phyloP scores from a whole-genome alignment of 1,139 yeast species.

The Suhomyces anneliseae region DNA sequence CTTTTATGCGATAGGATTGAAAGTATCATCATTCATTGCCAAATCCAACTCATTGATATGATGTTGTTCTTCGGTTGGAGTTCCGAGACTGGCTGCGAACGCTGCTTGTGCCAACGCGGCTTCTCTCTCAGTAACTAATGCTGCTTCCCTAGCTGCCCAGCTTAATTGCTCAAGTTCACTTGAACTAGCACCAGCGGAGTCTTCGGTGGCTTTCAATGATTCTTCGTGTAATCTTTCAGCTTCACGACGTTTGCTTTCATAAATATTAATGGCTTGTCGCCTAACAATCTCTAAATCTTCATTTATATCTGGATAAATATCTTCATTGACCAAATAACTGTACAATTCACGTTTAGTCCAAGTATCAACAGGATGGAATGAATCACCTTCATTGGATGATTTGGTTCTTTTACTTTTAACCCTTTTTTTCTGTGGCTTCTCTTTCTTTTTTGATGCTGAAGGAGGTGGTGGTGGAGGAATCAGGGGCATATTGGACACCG shows the following conservation, averaged over 20 bases:
- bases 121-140: constrained; percentile 4
- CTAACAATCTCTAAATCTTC: constrained; percentile 18
- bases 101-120: constrained; percentile 8
- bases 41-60: background rate
- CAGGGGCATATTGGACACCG: constrained; percentile 33
- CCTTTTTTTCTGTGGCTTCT: constrained; percentile 2
- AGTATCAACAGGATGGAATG: constrained; percentile 11
- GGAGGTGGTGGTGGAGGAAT: constrained; percentile 8
- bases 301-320: constrained; percentile 21
- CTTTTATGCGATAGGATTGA: no score
- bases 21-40: no score
- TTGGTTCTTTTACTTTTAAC: background rate
- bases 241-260: constrained; percentile 5
- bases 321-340: constrained; percentile 17
- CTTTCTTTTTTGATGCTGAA: background rate
- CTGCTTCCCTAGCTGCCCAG: constrained; percentile 4
- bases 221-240: background rate
- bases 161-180: background rate
- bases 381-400: background rate
- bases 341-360: constrained; percentile 25
- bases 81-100: constrained; percentile 4
- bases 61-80: background rate
- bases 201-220: background rate
- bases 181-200: background rate
- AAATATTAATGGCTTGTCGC: constrained; percentile 15